Evolutionary conservation across 1,139 yeast genomes (phyloP), one percentile per base, ranked within the genome.

Genomic region (Kluyveromyces sp.): DNA sequence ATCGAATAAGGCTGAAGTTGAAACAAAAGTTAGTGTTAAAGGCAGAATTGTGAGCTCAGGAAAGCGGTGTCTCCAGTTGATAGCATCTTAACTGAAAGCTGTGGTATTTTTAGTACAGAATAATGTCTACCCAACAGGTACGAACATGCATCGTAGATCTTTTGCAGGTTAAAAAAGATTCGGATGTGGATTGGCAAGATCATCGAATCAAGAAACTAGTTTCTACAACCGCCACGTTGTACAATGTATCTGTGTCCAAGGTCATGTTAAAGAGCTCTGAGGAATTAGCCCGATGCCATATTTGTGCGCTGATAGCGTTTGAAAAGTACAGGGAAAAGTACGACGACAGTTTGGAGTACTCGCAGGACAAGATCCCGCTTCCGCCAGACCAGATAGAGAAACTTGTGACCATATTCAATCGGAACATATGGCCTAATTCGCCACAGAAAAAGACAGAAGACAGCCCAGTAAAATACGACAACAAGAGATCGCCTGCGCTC

Each of bases 211-310:
- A 69, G 13, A 69, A 69, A 40, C 60, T 82, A 34, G 57, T 71
- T 3, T 66, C 70, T 4, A 75, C 75, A 42, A 73, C 80, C 1
- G 70, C 71, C 17, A 67, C 76, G 1, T 60, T 80, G 3, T 73
- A 80, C 54, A 73, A 70, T 46, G 59, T 76, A 3, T 75, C 83
- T 30, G 64, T 78, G 15, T 73, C 68, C 44, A 71, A 74, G 49
- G 68, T 72, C 44, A 68, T 73, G 26, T 61, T 73, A 4, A 68
- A 77, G 4, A 71, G 72, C 28, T 68, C 69, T 32, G 74, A 77
- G 41, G 88, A 82, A 50, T 67, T 74, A 2, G 86, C 84, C 1
- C 65, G 89, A 38, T 73, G 73, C 47, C 88, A 82, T 55, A 59
- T 83, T 13, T 78, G 86, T 59, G 83, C 86, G 2, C 76, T 67